Conservation (phyloP, 2,329 filamentous ascomycete species). For the Stylonectria norvegica region DNA sequence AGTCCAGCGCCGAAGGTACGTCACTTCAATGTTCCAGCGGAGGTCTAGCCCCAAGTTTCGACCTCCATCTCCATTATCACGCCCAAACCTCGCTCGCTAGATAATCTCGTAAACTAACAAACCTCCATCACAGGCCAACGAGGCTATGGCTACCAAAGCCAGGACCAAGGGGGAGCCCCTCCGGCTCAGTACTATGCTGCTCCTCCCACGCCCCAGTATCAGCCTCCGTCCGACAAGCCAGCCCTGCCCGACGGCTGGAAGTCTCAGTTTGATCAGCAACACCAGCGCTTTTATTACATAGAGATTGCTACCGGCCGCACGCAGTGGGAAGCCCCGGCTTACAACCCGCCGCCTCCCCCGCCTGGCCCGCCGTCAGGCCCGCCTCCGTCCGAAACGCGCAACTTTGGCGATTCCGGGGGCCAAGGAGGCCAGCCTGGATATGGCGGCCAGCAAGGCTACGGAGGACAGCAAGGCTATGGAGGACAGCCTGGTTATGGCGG, state of each 20-base stretch:
- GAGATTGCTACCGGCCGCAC: slow-evolving; percentile 58
- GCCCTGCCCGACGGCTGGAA: slow-evolving; percentile 59
- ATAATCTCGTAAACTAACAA: slow-evolving; percentile 6
- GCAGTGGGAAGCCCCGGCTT: slow-evolving; percentile 60
- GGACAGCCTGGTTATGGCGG: slow-evolving; percentile 4
- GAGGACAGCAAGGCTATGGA: too few species aligned
- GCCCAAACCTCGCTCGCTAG: background rate
- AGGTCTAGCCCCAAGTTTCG: background rate
- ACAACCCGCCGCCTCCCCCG: slow-evolving; percentile 23
- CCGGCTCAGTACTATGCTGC: slow-evolving; percentile 22
- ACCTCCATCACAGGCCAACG: slow-evolving; percentile 13
- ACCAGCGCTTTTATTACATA: slow-evolving; percentile 63
- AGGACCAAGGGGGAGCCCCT: slow-evolving; percentile 35
- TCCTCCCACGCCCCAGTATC: slow-evolving; percentile 29
- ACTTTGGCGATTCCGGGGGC: slow-evolving; percentile 14
- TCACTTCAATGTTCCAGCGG: too few species aligned
- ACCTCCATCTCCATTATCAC: background rate
- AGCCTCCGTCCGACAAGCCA: slow-evolving; percentile 40
- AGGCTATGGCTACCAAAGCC: slow-evolving; percentile 26
- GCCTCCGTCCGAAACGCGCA: slow-evolving; percentile 24
- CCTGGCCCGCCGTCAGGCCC: slow-evolving; percentile 16
- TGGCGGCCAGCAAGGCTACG: background rate
- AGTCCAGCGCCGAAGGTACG: slow-evolving; percentile 18
- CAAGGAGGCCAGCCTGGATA: slow-evolving; percentile 1
- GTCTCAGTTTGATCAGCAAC: slow-evolving; percentile 58